Evolutionary conservation across 352 stramenopile species (phyloP).

Genomic region (Globisporangium cystogenes): DNA sequence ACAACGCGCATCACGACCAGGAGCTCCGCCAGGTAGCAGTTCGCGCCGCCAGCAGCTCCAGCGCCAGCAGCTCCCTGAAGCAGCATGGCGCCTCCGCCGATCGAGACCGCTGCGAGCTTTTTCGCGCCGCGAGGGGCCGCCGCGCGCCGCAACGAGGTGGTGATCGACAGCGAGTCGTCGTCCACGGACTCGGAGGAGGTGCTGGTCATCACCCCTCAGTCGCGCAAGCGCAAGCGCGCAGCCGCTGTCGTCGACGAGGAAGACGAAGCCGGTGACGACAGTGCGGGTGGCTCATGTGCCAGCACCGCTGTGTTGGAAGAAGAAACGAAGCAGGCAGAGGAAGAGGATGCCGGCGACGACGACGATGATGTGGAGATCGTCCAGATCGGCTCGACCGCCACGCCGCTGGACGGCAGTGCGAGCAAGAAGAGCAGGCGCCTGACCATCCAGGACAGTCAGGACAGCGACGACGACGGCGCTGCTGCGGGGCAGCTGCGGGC

Average conservation of each 20-base stretch:
- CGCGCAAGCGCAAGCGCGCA: slow-evolving; percentile 51
- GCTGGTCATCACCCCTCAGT: slow-evolving; percentile 47
- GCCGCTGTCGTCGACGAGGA: slow-evolving; percentile 52
- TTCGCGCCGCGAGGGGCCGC: slow-evolving; percentile 9
- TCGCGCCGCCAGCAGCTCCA: background rate
- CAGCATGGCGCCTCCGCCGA: background rate
- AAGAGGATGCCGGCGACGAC: slow-evolving; percentile 28
- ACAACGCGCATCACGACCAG: background rate
- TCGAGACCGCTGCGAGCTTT: background rate
- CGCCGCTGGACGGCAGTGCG: slow-evolving; percentile 16
- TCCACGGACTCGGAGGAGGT: slow-evolving; percentile 44
- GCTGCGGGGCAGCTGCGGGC: slow-evolving; percentile 2
- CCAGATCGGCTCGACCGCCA: slow-evolving; percentile 18
- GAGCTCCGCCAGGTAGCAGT: background rate
- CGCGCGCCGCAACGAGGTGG: slow-evolving; percentile 35
- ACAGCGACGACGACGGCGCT: slow-evolving; percentile 20
- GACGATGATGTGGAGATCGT: slow-evolving; percentile 60
- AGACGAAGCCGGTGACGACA: slow-evolving; percentile 29
- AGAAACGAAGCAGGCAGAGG: slow-evolving; percentile 2
- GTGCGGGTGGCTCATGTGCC: background rate
- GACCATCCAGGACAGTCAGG: slow-evolving; percentile 55
- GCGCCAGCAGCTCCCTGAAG: background rate
- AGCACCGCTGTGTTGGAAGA: background rate
- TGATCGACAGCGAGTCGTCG: slow-evolving; percentile 66
- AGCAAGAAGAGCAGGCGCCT: slow-evolving; percentile 24